Conservation (phyloP, 495 filamentous ascomycete species). For the Xylaria flabelliformis region DNA sequence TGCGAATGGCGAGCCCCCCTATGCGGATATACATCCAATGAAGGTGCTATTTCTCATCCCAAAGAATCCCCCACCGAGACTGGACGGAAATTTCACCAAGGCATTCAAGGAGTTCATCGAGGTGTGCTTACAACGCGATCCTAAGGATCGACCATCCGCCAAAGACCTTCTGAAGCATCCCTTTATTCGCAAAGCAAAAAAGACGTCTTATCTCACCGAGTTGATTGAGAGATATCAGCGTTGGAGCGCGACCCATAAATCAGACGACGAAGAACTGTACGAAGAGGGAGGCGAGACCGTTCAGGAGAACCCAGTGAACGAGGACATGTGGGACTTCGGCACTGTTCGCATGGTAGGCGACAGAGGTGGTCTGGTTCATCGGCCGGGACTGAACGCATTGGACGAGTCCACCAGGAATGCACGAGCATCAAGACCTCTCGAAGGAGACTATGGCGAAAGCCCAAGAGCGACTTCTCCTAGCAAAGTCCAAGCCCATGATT, state of each 20-base stretch:
- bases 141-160: constrained; percentile 84
- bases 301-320: constrained; percentile 56
- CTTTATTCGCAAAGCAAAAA: constrained; percentile 88
- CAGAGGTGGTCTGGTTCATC: constrained; percentile 54
- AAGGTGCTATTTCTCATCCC: constrained; percentile 97
- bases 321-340: constrained; percentile 96
- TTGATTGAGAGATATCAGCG: constrained; percentile 88
- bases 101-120: constrained; percentile 95
- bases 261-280: constrained; percentile 67
- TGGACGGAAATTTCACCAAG: constrained; percentile 87
- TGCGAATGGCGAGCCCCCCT: constrained; percentile 91
- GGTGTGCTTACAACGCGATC: constrained; percentile 84
- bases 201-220: constrained; percentile 88
- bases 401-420: constrained; percentile 76
- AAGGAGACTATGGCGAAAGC: constrained; percentile 57
- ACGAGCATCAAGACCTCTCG: constrained; percentile 55
- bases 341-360: constrained; percentile 77
- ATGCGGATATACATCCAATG: constrained; percentile 98
- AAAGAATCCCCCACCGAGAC: constrained; percentile 83
- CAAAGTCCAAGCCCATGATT: constrained; percentile 46
- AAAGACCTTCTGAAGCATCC: constrained; percentile 87
- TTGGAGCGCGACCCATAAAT: constrained; percentile 76
- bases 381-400: constrained; percentile 66
- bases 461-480: constrained; percentile 47
- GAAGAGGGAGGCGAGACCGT: constrained; percentile 50